Conservation (phyloP, 768 basidiomycete species). For the Pisolithus sp. region DNA sequence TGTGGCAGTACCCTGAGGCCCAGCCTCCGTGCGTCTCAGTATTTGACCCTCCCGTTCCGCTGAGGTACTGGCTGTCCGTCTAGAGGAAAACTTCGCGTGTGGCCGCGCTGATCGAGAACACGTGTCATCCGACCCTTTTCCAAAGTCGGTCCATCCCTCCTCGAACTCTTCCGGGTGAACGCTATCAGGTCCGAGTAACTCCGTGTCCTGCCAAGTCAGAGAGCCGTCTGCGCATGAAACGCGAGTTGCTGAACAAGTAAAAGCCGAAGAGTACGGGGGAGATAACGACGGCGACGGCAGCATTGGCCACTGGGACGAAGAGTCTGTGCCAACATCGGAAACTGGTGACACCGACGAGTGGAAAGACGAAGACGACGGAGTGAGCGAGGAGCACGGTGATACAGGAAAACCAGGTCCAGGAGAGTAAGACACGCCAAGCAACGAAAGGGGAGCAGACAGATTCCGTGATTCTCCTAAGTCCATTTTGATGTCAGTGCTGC, state of each 20-base stretch:
- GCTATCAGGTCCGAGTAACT: conserved; percentile 41
- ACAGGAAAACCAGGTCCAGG: conserved; percentile 7
- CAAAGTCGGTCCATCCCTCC: conserved; percentile 25
- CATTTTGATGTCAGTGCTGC: conserved; percentile 24
- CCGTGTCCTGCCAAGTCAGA: conserved; percentile 37
- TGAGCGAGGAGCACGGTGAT: conserved; percentile 16
- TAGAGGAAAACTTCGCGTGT: neutral
- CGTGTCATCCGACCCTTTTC: conserved; percentile 9
- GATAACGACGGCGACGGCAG: conserved; percentile 11
- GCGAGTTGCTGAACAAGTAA: neutral
- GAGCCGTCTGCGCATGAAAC: conserved; percentile 15
- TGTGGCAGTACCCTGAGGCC: neutral
- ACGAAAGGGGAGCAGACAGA: conserved; percentile 1
- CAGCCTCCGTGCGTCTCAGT: conserved; percentile 5
- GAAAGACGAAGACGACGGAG: conserved; percentile 10
- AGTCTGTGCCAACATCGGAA: conserved; percentile 12
- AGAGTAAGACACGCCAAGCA: neutral
- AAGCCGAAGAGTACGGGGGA: conserved; percentile 5
- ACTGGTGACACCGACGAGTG: conserved; percentile 13
- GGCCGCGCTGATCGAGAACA: conserved; percentile 5
- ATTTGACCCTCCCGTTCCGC: conserved; percentile 3
- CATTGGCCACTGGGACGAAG: conserved; percentile 10
- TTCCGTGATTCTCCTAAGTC: conserved; percentile 40
- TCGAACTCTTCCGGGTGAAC: conserved; percentile 39
- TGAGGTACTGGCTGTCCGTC: neutral